Evolutionary conservation across 1,284 basidiomycete genomes (phyloP), one percentile per base, ranked within the genome.

Genomic region (Mycena sp.): DNA sequence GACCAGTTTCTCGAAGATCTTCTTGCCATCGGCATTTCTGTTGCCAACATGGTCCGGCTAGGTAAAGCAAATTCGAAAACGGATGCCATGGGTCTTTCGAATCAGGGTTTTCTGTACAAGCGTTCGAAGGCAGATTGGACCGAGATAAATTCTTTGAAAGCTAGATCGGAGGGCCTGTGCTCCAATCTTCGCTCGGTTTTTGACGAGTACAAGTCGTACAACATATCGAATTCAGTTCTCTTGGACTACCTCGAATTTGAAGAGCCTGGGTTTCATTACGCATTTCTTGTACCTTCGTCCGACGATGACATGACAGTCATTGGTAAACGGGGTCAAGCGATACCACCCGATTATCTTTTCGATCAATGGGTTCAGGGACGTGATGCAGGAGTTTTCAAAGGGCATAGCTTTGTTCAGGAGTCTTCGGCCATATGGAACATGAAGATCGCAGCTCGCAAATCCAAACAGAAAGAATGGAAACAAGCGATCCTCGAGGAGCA

Each of bases 1-100:
- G 87, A 90, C 63, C 85, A 88, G 60, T 87, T 90, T 56, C 76
- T 89, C 2, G 83, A 85, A 58, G 83, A 86, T 59, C 77, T 90
- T 0, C 67, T 90, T 5, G 78, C 84, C 44, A 85, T 87, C 23
- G 86, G 85, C 2, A 87, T 90, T 12, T 83, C 87, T 0, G 40
- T 62, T 1, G 7, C 52, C 0, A 74, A 65, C 37, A 82, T 89
- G 58, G 80, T 84, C 29, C 80, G 87, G 0, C 73, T 90, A 6
- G 81, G 86, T 1, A 86, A 87, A 65, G 79, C 81, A 0, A 86
- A 84, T 2, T 0, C 76, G 0, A 68, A 75, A 0, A 86, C 85
- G 0, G 81, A 80, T 29, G 70, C 76, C 0, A 71, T 89, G 21
- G 69, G 76, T 2, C 69, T 89, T 0, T 74, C 70, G 6, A 78